A percentile compares a stretch with the other conserved stretches of the same genome.
Conservation (phyloP, 2,329 filamentous ascomycete genomes). For the Exophiala mesophila region DNA sequence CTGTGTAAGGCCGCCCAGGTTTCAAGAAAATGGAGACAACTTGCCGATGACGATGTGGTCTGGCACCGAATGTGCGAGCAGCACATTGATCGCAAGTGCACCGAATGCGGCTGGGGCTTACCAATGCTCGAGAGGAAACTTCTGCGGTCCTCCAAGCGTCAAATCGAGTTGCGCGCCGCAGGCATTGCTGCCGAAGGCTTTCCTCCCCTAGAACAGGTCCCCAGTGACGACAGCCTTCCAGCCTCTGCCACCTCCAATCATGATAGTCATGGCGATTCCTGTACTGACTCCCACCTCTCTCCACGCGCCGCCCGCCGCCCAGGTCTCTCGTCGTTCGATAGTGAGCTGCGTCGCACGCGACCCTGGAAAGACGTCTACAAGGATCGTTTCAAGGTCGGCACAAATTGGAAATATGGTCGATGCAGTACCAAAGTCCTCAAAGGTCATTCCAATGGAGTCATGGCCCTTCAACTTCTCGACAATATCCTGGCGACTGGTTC, state of each 20-base stretch:
- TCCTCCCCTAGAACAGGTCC: conserved; percentile 46
- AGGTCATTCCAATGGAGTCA: conserved; percentile 83
- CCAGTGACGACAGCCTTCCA: conserved; percentile 1
- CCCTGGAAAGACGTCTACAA: conserved; percentile 98
- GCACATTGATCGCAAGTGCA: conserved; percentile 89
- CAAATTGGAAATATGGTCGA: conserved; percentile 94
- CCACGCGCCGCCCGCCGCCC: conserved; percentile 12
- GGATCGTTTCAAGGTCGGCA: conserved; percentile 90
- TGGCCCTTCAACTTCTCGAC: conserved; percentile 75
- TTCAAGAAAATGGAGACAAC: conserved; percentile 75
- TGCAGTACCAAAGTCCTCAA: conserved; percentile 79
- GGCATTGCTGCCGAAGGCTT: conserved; percentile 53
- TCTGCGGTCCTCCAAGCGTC: conserved; percentile 77
- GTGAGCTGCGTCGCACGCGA: conserved; percentile 33
- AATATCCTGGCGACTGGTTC: conserved; percentile 89
- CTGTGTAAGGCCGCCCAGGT: conserved; percentile 95
- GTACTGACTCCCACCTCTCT: conserved; percentile 11
- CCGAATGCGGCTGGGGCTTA: conserved; percentile 91
- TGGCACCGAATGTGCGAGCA: conserved; percentile 99
- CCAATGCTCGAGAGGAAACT: conserved; percentile 85
- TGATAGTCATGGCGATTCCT: conserved; percentile 11
- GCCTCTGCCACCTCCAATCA: conserved; percentile 7
- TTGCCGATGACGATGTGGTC: conserved; percentile 96
- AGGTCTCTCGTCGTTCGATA: conserved; percentile 5
- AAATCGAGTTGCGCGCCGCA: conserved; percentile 67